Conservation (phyloP, 345 rosid species). For the Anastatica hierochuntica region DNA sequence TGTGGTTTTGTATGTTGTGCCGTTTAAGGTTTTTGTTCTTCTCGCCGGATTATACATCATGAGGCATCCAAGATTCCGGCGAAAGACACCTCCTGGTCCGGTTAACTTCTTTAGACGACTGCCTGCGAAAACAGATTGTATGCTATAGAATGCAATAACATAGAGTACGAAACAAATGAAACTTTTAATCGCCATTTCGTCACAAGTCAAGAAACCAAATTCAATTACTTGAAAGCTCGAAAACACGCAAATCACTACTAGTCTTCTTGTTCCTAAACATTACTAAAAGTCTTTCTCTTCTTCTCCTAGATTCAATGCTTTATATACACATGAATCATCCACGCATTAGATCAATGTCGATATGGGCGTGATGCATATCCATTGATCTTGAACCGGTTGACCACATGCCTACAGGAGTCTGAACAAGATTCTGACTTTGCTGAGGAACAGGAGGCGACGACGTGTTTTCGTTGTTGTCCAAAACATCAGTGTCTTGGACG, state of each 20-base stretch:
- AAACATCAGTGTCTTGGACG: conserved; percentile 30
- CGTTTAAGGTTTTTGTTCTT: conserved; percentile 67
- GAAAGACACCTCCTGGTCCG: conserved; percentile 54
- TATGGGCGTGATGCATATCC: conserved; percentile 59
- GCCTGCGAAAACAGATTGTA: conserved; percentile 74
- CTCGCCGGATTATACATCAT: conserved; percentile 46
- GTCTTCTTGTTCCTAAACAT: conserved; percentile 11
- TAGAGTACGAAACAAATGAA: not conserved
- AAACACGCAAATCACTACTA: conserved; percentile 8
- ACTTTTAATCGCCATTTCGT: not conserved
- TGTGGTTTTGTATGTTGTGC: conserved; percentile 54
- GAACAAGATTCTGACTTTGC: conserved; percentile 53
- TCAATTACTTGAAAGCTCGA: not conserved
- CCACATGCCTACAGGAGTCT: conserved; percentile 58
- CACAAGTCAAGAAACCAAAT: conserved; percentile 14
- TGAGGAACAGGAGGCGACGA: conserved; percentile 35
- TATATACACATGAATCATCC: conserved; percentile 36
- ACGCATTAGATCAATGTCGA: conserved; percentile 90
- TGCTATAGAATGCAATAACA: conserved; percentile 38
- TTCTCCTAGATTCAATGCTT: conserved; percentile 15
- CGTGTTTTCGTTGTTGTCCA: conserved; percentile 19
- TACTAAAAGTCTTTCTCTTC: conserved; percentile 1
- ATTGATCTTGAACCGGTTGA: conserved; percentile 46
- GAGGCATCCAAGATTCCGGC: conserved; percentile 85
- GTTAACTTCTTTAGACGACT: conserved; percentile 76